These are phyloP conservation scores for Meira miltonrushii DNA, from an alignment of 1,284 basidiomycete species.

Conservation along the genomic window DNA sequence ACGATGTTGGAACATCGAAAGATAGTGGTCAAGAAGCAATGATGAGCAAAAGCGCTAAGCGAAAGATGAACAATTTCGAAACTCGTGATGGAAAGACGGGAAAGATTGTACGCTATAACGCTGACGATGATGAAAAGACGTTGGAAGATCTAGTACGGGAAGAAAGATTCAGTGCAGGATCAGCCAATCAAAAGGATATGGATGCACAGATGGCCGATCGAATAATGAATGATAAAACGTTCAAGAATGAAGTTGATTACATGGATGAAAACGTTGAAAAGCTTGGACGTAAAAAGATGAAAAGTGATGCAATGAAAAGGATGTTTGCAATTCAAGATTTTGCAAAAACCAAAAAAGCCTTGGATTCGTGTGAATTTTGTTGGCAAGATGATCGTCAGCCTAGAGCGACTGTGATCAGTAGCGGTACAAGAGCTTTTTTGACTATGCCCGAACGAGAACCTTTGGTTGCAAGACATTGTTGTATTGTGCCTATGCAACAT, in stretches of 20 bases:
- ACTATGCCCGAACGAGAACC: conserved; percentile 81
- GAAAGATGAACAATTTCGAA: conserved; percentile 59
- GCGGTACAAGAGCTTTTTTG: conserved; percentile 83
- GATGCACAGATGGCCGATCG: conserved; percentile 83
- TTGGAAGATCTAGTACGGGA: conserved; percentile 88
- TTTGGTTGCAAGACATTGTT: conserved; percentile 78
- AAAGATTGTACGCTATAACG: conserved; percentile 30
- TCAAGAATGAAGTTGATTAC: conserved; percentile 70
- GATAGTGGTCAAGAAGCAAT: conserved; percentile 17
- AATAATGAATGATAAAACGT: conserved; percentile 80
- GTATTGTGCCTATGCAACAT: conserved; percentile 87
- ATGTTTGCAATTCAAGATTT: conserved; percentile 97
- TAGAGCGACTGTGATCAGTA: conserved; percentile 76
- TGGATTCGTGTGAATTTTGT: conserved; percentile 69
- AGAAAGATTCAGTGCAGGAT: conserved; percentile 81
- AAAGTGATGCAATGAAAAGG: conserved; percentile 88
- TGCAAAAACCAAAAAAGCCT: conserved; percentile 82
- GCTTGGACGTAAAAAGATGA: conserved; percentile 86
- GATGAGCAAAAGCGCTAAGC: conserved; percentile 3
- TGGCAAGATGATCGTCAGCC: conserved; percentile 61
- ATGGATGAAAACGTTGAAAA: conserved; percentile 94
- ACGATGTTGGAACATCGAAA: conserved; percentile 76
- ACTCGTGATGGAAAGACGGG: conserved; percentile 72
- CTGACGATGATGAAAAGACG: conserved; percentile 76
- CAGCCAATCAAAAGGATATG: conserved; percentile 80